A percentile compares a stretch with the other conserved stretches of the same genome.
Evolutionary conservation across 345 rosid genomes (phyloP).

Genomic region (Eucalyptus pauciflora): DNA sequence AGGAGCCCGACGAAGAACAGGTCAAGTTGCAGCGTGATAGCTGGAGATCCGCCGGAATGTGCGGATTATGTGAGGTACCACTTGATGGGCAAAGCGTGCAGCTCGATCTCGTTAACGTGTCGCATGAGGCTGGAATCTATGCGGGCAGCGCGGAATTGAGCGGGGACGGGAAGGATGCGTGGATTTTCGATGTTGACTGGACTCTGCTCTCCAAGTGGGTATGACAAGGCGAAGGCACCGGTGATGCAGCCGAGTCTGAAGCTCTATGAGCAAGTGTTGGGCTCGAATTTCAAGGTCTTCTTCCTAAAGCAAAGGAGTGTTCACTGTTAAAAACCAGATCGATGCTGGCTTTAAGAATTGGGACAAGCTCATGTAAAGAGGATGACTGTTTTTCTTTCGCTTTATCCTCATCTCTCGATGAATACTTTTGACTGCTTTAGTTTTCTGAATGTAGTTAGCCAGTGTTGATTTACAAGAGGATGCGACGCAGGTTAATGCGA

Average conservation of each 20-base stretch:
- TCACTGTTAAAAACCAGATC: slow-evolving; percentile 47
- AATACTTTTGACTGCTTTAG: too few relatives aligned
- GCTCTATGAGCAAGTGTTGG: slow-evolving; percentile 45
- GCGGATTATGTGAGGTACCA: slow-evolving; percentile 53
- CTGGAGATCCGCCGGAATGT: slow-evolving; percentile 87
- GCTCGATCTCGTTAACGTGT: slow-evolving; percentile 50
- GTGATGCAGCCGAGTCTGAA: slow-evolving; percentile 58
- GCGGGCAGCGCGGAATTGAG: slow-evolving; percentile 36
- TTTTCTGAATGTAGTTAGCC: too few relatives aligned
- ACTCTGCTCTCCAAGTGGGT: slow-evolving; percentile 92
- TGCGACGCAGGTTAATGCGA: too few relatives aligned
- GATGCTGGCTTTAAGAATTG: slow-evolving; percentile 61
- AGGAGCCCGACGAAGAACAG: slow-evolving; percentile 21
- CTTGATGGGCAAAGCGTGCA: slow-evolving; percentile 34
- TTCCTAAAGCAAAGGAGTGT: slow-evolving; percentile 25
- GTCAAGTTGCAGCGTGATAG: slow-evolving; percentile 51
- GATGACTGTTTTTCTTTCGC: neutral
- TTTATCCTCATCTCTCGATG: neutral
- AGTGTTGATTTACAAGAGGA: too few relatives aligned
- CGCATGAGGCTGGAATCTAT: slow-evolving; percentile 39
- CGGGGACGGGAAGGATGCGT: slow-evolving; percentile 63
- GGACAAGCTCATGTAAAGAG: slow-evolving; percentile 53
- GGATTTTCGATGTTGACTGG: slow-evolving; percentile 87
- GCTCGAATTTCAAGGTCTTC: slow-evolving; percentile 64
- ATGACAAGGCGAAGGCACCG: slow-evolving; percentile 53